These are phyloP conservation scores for Phialemoniopsis sp. DNA, from an alignment of 2,329 filamentous ascomycete genomes.

Conservation along the genomic window DNA sequence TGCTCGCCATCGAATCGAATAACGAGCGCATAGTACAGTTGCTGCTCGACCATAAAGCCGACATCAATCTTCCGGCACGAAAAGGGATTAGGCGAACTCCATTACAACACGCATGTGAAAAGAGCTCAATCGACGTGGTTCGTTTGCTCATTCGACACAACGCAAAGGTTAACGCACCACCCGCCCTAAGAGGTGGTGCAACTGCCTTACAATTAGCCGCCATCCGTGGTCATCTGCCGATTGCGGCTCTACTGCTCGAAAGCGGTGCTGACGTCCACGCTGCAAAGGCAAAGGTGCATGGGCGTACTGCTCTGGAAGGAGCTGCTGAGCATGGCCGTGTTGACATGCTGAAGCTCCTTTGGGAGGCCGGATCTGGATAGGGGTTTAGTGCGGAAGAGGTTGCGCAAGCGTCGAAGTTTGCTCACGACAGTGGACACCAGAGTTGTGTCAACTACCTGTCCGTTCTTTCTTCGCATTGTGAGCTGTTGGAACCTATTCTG, in stretches of 20 bases:
- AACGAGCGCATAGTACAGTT: too few species aligned
- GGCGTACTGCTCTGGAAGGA: constrained; percentile 2
- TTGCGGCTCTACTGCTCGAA: neutral
- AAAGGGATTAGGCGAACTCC: constrained; percentile 1
- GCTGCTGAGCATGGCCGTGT: constrained; percentile 4
- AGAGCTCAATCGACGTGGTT: neutral
- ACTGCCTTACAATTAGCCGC: constrained; percentile 3
- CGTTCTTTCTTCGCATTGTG: too few species aligned
- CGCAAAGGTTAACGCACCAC: constrained; percentile 1
- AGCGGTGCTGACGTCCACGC: constrained; percentile 2
- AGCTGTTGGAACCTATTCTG: too few species aligned
- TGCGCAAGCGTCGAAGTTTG: too few species aligned
- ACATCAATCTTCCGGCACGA: constrained; percentile 2
- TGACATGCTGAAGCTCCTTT: constrained; percentile 1
- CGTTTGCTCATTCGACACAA: constrained; percentile 1
- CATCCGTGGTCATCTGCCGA: constrained; percentile 1
- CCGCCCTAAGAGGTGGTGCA: constrained; percentile 2
- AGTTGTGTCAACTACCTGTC: too few species aligned
- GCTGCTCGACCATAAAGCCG: neutral
- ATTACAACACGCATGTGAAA: constrained; percentile 2
- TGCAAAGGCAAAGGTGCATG: constrained; percentile 1
- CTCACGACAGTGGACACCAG: too few species aligned
- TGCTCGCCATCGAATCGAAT: too few species aligned
- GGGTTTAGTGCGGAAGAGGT: too few species aligned
- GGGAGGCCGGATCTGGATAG: too few species aligned